Base-by-base conservation (phyloP, 2,329 filamentous ascomycete genomes). In the Xylariaceae sp. region DNA sequence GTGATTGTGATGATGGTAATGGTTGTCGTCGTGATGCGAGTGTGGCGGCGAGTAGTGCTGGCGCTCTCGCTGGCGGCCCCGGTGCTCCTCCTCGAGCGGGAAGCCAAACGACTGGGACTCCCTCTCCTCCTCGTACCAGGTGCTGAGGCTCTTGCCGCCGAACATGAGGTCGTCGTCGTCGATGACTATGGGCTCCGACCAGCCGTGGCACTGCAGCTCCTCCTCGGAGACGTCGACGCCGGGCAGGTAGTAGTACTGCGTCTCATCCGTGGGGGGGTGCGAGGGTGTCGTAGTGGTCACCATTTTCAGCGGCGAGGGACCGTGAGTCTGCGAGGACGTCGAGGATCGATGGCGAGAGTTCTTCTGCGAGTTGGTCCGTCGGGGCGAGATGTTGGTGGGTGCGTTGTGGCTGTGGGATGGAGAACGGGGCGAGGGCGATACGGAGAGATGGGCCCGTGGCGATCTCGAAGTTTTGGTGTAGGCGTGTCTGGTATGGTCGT, bases 121-220 rank as follows among this genome's bases (percentile, higher is more conserved):
- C 39, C 76, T 71, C 54, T 80, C 77, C 67, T 83, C 80, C 66
- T 83, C 80, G 63, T 83, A 80, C 78, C 78, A 82, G 14, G 74
- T 68, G 63, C 78, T 78, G 39, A 83, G 65, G 36, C 77, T 72
- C 72, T 82, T 83, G 58, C 80, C 80, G 48, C 78, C 78, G 58
- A 82, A 83, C 63, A 74, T 81, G 35, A 83, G 69, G 55, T 83
- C 80, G 49, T 82, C 78, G 60, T 83, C 80, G 48, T 83, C 78
- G 58, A 83, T 83, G 52, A 78, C 69, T 43, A 76, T 82, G 32
- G 76, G 73, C 47, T 75, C 71, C 54, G 78, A 73, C 78, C 78
- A 82, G 41, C 61, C 62, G 33, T 61, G 58, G 15, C 57, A 56
- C n/a, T 59, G 56, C 27, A 58, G 40, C 27, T 64, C 58, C 11